Conservation (phyloP, 176 grass and related monocot genomes). For the Musa troglodytarum region DNA sequence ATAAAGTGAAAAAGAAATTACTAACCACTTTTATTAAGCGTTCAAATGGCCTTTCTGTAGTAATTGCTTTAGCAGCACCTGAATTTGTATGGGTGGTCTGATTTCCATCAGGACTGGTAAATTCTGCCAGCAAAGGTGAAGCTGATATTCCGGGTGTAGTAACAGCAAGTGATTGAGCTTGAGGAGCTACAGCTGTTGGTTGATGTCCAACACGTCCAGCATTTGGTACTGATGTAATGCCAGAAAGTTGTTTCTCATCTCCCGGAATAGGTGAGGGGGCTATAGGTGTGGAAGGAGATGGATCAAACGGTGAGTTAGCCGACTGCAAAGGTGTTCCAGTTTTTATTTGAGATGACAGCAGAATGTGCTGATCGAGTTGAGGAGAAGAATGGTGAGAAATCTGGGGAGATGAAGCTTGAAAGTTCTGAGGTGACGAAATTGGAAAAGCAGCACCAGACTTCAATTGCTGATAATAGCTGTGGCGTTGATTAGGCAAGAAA, state of each 20-base stretch:
- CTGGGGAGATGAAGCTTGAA: constrained; percentile 93
- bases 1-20: constrained; percentile 17
- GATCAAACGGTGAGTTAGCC: constrained; percentile 68
- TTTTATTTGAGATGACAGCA: constrained; percentile 75
- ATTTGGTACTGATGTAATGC: constrained; percentile 53
- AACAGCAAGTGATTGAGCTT: constrained; percentile 62
- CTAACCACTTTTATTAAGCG: constrained; percentile 74
- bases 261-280: constrained; percentile 72
- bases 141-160: constrained; percentile 91
- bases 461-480: constrained; percentile 59
- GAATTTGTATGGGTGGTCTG: constrained; percentile 55
- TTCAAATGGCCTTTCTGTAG: constrained; percentile 74
- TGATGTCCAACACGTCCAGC: constrained; percentile 45
- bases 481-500: constrained; percentile 25
- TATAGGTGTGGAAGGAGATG: constrained; percentile 74
- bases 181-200: constrained; percentile 44
- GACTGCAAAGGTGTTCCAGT: constrained; percentile 69
- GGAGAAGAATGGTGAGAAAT: constrained; percentile 75
- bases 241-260: constrained; percentile 61
- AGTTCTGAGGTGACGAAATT: constrained; percentile 86
- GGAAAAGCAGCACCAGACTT: constrained; percentile 55
- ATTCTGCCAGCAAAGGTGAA: constrained; percentile 89
- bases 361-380: constrained; percentile 78
- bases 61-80: constrained; percentile 44
- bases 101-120: constrained; percentile 58